phyloP scores from a whole-genome alignment of 208 protist species.

The Crithidia bombi region DNA sequence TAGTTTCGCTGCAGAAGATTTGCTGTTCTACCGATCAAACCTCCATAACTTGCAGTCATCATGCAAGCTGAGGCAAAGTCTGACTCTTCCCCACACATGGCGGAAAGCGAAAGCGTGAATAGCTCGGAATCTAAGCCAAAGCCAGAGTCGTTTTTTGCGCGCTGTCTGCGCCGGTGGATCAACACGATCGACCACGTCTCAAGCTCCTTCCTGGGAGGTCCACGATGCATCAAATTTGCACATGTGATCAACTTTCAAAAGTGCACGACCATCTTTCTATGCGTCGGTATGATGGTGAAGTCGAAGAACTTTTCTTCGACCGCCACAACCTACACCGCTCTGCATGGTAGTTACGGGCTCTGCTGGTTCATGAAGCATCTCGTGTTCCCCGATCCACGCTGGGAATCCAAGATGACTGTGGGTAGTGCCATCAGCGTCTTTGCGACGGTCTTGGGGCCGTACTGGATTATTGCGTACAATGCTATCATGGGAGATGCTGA shows the following conservation, averaged over 20 bases:
- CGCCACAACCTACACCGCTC: slow-evolving; percentile 79
- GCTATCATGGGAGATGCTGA: slow-evolving; percentile 60
- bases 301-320: slow-evolving; percentile 78
- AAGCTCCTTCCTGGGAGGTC: slow-evolving; percentile 61
- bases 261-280: slow-evolving; percentile 68
- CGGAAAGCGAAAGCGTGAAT: not conserved
- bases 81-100: not conserved
- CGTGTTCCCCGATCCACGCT: slow-evolving; percentile 84
- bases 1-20: too few species aligned
- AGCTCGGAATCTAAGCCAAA: not conserved
- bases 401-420: slow-evolving; percentile 72
- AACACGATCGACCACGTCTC: slow-evolving; percentile 46
- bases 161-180: slow-evolving; percentile 55
- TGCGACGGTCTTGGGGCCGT: slow-evolving; percentile 64
- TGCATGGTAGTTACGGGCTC: slow-evolving; percentile 90
- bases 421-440: slow-evolving; percentile 52
- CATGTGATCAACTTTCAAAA: slow-evolving; percentile 90
- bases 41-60: not conserved
- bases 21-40: too few species aligned
- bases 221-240: slow-evolving; percentile 60
- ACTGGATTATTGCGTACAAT: slow-evolving; percentile 87
- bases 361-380: slow-evolving; percentile 89
- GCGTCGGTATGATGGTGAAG: slow-evolving; percentile 70
- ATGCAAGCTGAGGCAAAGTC: not conserved
- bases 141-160: slow-evolving; percentile 18